phyloP scores from a whole-genome alignment of 352 stramenopile genomes.

The Phytopythium litorale region DNA sequence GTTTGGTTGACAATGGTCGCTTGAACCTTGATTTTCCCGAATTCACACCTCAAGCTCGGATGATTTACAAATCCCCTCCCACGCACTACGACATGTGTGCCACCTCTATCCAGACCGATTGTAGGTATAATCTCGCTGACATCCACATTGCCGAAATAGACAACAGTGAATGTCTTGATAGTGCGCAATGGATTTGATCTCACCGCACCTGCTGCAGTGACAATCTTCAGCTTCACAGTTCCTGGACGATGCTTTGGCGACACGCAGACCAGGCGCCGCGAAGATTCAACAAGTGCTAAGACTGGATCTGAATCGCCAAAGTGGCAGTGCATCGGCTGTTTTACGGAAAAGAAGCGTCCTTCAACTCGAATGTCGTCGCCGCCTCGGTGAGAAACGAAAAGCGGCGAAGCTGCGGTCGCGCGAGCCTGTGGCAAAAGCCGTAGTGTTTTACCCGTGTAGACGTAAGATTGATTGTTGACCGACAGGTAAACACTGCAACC shows the following conservation, averaged over 20 bases:
- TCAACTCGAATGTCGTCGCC: conserved; percentile 25
- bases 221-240: conserved; percentile 21
- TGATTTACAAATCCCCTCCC: conserved; percentile 37
- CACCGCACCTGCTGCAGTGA: not conserved
- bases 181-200: not conserved
- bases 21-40: conserved; percentile 18
- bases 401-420: conserved; percentile 13
- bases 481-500: conserved; percentile 33
- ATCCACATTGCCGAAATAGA: conserved; percentile 31
- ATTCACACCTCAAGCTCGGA: conserved; percentile 27
- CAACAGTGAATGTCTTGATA: conserved; percentile 27
- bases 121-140: conserved; percentile 15
- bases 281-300: conserved; percentile 6
- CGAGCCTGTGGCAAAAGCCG: conserved; percentile 8
- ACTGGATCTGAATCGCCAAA: conserved; percentile 17
- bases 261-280: conserved; percentile 18
- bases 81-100: conserved; percentile 17
- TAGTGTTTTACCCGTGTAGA: conserved; percentile 18
- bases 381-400: conserved; percentile 25
- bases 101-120: conserved; percentile 23
- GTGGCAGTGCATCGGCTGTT: conserved; percentile 19
- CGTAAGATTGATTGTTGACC: conserved; percentile 39
- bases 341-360: conserved; percentile 14
- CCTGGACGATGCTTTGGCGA: conserved; percentile 18
- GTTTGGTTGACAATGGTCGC: conserved; percentile 26